Evolutionary conservation across 441 rosid genomes (phyloP), one percentile per base, ranked within the genome.

Genomic region (Euphorbia celastroides): DNA sequence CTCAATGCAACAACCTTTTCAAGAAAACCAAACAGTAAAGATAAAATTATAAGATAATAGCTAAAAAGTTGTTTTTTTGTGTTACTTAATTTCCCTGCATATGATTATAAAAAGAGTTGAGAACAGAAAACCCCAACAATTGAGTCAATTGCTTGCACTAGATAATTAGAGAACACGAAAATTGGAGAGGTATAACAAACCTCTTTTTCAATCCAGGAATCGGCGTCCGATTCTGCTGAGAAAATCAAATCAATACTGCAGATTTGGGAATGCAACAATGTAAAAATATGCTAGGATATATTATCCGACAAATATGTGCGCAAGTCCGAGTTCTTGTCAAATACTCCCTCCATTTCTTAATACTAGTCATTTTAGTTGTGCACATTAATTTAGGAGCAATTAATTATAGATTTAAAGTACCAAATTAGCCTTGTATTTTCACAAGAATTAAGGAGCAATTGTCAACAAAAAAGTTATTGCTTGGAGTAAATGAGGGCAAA

Each of bases 201-300:
- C 96, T 90, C 97, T 69, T 78, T 93, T 77, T 90, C 98, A 68
- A 93, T 93, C 98, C 97, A 93, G 52, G 94, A 74, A 73, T 93
- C 97, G 58, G 98, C 98, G 69, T 90, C 82, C 25, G 91, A 74
- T 73, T 93, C 93, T 62, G 85, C 93, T 0, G 97, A 79, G 83
- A 57, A 93, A 58, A 93, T 77, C 54, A 93, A 58, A 71, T 90
- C 98, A 59, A 93, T 78, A 17, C 97, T 93, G 90, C 86, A 76
- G 59, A 31, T 66, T 69, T 71, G 59, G 46, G 32, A 64, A 59
- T 62, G 7, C 38, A 17, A 62, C 17, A 23, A 31, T 5, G n/a
- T 38, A n/a, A 57, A 36, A 28, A 46, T 36, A 38, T 10, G 12
- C 44, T 14, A 38, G 12, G 12, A n/a, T 14, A 3, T 11, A 6